phyloP scores from a whole-genome alignment of 2,329 filamentous ascomycete genomes.

The Xylaria sp. region DNA sequence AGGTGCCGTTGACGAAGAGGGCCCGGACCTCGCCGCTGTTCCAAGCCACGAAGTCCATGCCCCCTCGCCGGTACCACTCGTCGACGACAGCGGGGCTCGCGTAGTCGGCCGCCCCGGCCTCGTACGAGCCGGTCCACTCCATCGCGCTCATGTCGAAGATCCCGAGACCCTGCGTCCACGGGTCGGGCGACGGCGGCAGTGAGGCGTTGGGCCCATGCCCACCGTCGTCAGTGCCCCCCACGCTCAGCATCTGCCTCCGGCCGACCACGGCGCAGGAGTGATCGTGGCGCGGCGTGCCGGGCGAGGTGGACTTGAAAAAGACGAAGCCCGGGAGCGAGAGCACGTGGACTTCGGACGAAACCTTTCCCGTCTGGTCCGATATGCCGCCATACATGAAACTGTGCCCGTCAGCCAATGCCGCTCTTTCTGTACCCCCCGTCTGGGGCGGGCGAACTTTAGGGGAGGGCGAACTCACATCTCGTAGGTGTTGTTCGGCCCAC shows the following conservation, averaged over 20 bases:
- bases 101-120: constrained; percentile 40
- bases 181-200: constrained; percentile 35
- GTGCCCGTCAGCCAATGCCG: constrained; percentile 1
- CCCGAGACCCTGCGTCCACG: constrained; percentile 42
- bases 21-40: constrained; percentile 27
- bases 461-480: constrained; percentile 37
- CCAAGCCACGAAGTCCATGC: constrained; percentile 34
- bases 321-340: constrained; percentile 44
- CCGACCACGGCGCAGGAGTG: constrained; percentile 42
- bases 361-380: constrained; percentile 20
- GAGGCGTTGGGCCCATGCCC: constrained; percentile 25
- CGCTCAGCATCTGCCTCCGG: constrained; percentile 43
- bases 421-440: neutral
- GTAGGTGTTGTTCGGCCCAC: constrained; percentile 39
- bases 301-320: constrained; percentile 37
- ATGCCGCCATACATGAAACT: constrained; percentile 44
- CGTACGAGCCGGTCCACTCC: constrained; percentile 39
- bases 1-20: constrained; percentile 31
- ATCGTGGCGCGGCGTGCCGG: constrained; percentile 32
- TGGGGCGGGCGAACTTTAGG: no score
- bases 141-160: constrained; percentile 45
- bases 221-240: constrained; percentile 41
- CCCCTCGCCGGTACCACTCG: constrained; percentile 39
- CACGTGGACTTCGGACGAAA: constrained; percentile 39
- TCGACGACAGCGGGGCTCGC: constrained; percentile 37